Percentiles rank a stretch among this genome's conserved stretches.
phyloP scores from a whole-genome alignment of 1,284 basidiomycete species.

The Phlebopus sp. region DNA sequence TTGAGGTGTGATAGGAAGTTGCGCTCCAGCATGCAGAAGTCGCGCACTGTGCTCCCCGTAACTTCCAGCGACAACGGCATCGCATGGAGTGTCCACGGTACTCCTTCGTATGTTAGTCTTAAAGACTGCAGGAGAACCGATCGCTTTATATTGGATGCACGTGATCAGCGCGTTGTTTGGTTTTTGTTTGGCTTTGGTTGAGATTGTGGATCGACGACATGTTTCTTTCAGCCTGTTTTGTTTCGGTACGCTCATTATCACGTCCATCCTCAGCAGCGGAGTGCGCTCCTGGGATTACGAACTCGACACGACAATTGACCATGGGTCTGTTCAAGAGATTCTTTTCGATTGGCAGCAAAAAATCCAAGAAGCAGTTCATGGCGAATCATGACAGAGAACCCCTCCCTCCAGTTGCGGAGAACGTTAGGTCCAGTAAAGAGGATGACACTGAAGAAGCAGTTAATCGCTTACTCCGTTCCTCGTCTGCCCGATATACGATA shows the following conservation, averaged over 20 bases:
- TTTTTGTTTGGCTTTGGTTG: constrained; percentile 48
- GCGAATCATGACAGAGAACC: constrained; percentile 13
- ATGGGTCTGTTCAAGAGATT: constrained; percentile 74
- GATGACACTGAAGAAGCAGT: constrained; percentile 58
- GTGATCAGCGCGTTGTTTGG: constrained; percentile 32
- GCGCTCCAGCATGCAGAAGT: constrained; percentile 73
- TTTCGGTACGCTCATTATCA: constrained; percentile 9
- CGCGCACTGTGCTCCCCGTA: constrained; percentile 52
- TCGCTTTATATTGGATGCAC: constrained; percentile 15
- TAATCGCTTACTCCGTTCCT: constrained; percentile 65
- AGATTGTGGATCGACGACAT: constrained; percentile 21
- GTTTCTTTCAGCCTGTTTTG: constrained; percentile 12
- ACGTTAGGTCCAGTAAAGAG: constrained; percentile 20
- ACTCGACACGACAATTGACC: constrained; percentile 21
- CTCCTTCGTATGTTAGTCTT: too few species aligned
- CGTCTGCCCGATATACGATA: constrained; percentile 61
- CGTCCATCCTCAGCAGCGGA: constrained; percentile 9
- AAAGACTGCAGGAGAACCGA: constrained; percentile 1
- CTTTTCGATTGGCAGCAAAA: constrained; percentile 66
- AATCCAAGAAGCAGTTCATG: constrained; percentile 42
- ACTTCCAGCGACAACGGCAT: constrained; percentile 32
- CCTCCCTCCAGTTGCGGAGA: constrained; percentile 9
- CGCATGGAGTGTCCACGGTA: too few species aligned
- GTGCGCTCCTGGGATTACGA: constrained; percentile 22
- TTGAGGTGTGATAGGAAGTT: constrained; percentile 67